A percentile compares a stretch with the other conserved stretches of the same genome.
These are phyloP conservation scores for Microdochium trichocladiopsis DNA, from an alignment of 2,329 filamentous ascomycete genomes.

Conservation along the genomic window DNA sequence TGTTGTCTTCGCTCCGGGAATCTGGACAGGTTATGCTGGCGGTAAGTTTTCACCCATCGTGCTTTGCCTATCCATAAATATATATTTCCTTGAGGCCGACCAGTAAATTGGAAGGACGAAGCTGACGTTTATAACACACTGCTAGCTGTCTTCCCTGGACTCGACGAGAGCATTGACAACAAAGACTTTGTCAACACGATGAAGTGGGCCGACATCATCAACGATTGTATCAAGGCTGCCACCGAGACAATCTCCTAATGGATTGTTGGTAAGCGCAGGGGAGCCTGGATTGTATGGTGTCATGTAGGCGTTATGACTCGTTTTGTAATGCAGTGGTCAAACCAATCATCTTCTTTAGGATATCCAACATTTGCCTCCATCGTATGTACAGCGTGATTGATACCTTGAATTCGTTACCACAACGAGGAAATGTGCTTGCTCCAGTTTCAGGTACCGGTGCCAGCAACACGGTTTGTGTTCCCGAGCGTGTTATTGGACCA, in stretches of 20 bases:
- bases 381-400: too few relatives aligned
- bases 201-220: slow-evolving; percentile 54
- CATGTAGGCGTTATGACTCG: too few relatives aligned
- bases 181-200: slow-evolving; percentile 50
- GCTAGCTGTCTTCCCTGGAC: slow-evolving; percentile 53
- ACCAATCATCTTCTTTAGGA: too few relatives aligned
- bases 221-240: slow-evolving; percentile 39
- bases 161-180: slow-evolving; percentile 55
- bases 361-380: too few relatives aligned
- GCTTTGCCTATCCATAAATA: slow-evolving; percentile 2
- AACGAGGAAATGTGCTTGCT: too few relatives aligned
- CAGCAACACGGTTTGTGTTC: too few relatives aligned
- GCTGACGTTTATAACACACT: background rate
- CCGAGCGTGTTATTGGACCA: too few relatives aligned
- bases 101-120: too few relatives aligned
- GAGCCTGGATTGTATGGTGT: background rate
- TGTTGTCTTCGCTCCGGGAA: slow-evolving; percentile 82
- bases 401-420: too few relatives aligned
- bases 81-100: background rate
- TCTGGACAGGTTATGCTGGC: slow-evolving; percentile 88
- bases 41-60: slow-evolving; percentile 33
- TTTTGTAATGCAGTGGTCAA: too few relatives aligned
- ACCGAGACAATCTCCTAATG: slow-evolving; percentile 24
- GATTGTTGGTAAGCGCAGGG: background rate
- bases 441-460: too few relatives aligned